A percentile compares a stretch with the other conserved stretches of the same genome.
Evolutionary conservation across 2,329 filamentous ascomycete species (phyloP).

Genomic region (Pseudogymnoascus sp.): DNA sequence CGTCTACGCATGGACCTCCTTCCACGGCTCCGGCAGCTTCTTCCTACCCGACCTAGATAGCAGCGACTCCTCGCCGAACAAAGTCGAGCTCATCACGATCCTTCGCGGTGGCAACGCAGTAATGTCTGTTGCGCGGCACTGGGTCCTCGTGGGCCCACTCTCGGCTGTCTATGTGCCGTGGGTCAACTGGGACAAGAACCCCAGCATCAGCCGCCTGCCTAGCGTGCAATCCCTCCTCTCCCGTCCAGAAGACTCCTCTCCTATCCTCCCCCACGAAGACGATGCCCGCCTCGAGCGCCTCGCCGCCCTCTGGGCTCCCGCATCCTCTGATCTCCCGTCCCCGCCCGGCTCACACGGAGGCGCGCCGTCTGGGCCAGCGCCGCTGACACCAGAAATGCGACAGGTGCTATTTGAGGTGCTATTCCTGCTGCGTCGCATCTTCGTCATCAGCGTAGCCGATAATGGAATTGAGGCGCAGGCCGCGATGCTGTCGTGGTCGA

Average conservation of each 20-base stretch:
- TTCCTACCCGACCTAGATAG: conserved; percentile 12
- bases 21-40: conserved; percentile 11
- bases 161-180: not conserved
- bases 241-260: not conserved
- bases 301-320: not conserved
- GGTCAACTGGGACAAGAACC: not conserved
- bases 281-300: conserved; percentile 5
- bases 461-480: conserved; percentile 17
- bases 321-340: not conserved
- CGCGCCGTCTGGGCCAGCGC: not conserved
- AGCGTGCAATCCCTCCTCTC: not conserved
- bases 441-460: conserved; percentile 16
- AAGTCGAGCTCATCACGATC: conserved; percentile 12
- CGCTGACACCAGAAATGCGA: conserved; percentile 8
- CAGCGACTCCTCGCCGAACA: not conserved
- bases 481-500: conserved; percentile 31
- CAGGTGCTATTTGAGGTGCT: conserved; percentile 14
- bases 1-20: conserved; percentile 14
- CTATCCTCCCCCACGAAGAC: conserved; percentile 3
- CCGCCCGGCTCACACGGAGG: not conserved
- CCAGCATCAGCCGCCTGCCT: not conserved
- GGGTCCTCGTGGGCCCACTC: conserved; percentile 10
- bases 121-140: not conserved
- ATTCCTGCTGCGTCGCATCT: conserved; percentile 14
- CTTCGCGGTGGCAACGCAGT: conserved; percentile 11